Evolutionary conservation across 768 basidiomycete species (phyloP), one percentile per base, ranked within the genome.

Genomic region (Podaxis sp.): DNA sequence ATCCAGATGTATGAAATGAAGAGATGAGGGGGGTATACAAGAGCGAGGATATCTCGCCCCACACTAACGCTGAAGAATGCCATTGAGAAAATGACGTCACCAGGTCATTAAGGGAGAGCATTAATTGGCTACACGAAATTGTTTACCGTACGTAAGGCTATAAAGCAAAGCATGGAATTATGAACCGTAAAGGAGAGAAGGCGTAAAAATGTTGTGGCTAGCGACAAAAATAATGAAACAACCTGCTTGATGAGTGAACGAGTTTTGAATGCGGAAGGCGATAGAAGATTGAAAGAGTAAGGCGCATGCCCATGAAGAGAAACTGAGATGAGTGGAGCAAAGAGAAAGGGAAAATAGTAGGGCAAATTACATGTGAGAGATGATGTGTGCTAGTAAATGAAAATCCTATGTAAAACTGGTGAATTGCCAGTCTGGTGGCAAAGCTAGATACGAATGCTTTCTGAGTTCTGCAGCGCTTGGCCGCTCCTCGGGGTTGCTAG

Each of bases 401-500:
- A 62, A 72, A 70, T 74, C 71, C 74, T 78, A 81, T 69, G 78
- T 81, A 73, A 84, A 86, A 72, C 86, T 87, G 66, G 79, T 84
- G 79, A 95, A 95, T 63, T 77, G 75, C 92, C 93, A 95, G 62
- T 82, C 88, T 52, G 80, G 81, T 63, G 88, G 85, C 63, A 93
- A 83, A 68, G 75, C 77, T 56, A 95, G 84, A 79, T 92, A 97
- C 44, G 83, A 84, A 75, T 97, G 94, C 66, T 81, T 81, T 65
- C 90, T 84, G 62, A 96, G 83, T 69, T 93, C 92, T 38, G 85
- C 78, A 37, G 95, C 90, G 28, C 78, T 85, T 2, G 95, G 91
- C 38, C 95, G 88, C 66, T 92, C 86, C 58, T 90, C 87, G 8
- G 95, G 95, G 70, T 95, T 87, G 65, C 91, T 93, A 63, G 22